Evolutionary conservation across 2,329 filamentous ascomycete species (phyloP).

Genomic region (Ceratocystis variospora): DNA sequence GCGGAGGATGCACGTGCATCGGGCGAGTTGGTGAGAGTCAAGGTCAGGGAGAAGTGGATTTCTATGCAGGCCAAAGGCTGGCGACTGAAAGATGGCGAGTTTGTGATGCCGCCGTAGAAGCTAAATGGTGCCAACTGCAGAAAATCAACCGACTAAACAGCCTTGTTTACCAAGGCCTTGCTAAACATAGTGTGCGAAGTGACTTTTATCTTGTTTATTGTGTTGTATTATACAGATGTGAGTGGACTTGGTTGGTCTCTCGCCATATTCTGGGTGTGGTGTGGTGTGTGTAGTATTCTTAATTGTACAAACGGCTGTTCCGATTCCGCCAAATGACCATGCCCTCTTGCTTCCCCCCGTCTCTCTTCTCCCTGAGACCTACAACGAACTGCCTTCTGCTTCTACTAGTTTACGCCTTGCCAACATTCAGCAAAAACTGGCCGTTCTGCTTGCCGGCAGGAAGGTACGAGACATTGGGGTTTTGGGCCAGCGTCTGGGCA

Average conservation of each 20-base stretch:
- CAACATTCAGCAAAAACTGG: conserved; percentile 41
- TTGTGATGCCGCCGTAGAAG: conserved; percentile 28
- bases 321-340: not conserved
- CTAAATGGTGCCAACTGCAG: not conserved
- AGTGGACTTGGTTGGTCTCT: conserved; percentile 17
- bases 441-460: conserved; percentile 60
- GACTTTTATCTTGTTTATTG: not conserved
- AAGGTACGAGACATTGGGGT: conserved; percentile 93
- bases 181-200: not conserved
- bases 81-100: conserved; percentile 39
- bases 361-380: not conserved
- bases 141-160: not conserved
- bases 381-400: conserved; percentile 14
- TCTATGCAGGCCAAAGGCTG: conserved; percentile 54
- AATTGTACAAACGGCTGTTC: conserved; percentile 16
- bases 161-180: not conserved
- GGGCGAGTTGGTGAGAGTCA: conserved; percentile 66
- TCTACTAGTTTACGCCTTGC: conserved; percentile 27
- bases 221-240: conserved; percentile 19
- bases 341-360: not conserved
- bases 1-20: conserved; percentile 82
- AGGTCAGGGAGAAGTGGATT: conserved; percentile 57
- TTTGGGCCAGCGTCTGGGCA: conserved; percentile 71
- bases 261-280: conserved; percentile 18
- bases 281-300: conserved; percentile 9